Evolutionary conservation across 2,329 filamentous ascomycete genomes (phyloP).

Genomic region (Aspergillus hiratsukae): DNA sequence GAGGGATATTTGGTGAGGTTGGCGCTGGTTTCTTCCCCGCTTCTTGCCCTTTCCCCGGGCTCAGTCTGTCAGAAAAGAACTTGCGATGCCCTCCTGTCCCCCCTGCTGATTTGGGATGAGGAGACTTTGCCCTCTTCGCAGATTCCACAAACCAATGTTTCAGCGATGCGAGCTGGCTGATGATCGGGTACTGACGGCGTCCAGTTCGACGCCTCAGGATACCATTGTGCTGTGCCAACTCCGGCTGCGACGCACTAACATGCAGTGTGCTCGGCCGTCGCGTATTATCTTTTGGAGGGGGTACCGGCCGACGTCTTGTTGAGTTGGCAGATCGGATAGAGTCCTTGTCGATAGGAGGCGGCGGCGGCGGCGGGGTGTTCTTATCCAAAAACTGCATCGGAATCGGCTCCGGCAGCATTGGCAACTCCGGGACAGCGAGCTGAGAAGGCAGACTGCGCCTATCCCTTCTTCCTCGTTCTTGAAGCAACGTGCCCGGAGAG

Average conservation of each 20-base stretch:
- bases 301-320: constrained; percentile 70
- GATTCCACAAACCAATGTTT: constrained; percentile 71
- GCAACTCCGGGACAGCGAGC: constrained; percentile 67
- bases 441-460: constrained; percentile 65
- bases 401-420: constrained; percentile 64
- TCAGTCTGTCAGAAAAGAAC: constrained; percentile 36
- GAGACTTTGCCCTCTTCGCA: constrained; percentile 59
- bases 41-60: constrained; percentile 37
- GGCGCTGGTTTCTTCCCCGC: constrained; percentile 23
- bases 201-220: constrained; percentile 52
- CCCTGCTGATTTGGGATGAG: constrained; percentile 36
- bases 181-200: constrained; percentile 58
- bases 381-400: constrained; percentile 30
- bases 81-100: constrained; percentile 30
- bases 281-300: constrained; percentile 81
- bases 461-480: constrained; percentile 70
- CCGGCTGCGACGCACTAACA: constrained; percentile 67
- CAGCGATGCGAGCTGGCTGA: constrained; percentile 62
- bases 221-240: constrained; percentile 54
- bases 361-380: constrained; percentile 44
- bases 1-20: constrained; percentile 19
- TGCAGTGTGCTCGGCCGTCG: constrained; percentile 80
- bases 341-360: constrained; percentile 66
- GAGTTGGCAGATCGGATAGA: constrained; percentile 71
- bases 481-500: constrained; percentile 50